Evolutionary conservation across 1,139 yeast species (phyloP), one percentile per base, ranked within the genome.

Genomic region (Meyerozyma sp.): DNA sequence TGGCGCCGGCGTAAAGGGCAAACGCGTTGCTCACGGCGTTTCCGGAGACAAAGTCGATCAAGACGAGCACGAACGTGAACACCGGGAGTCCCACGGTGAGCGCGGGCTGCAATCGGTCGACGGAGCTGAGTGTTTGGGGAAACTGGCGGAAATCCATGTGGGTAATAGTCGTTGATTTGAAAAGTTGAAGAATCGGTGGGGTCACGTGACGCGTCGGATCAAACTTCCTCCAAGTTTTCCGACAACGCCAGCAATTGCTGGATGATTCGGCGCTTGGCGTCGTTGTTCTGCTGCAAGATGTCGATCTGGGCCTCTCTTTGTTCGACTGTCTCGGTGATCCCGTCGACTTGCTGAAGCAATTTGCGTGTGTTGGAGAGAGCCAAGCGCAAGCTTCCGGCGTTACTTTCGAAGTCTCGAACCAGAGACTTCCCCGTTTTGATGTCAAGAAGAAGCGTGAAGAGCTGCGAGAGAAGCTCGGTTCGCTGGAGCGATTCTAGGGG

Each of bases 61-160:
- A 58, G 63, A 58, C 73, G 59, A 55, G 70, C 36, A 45, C 65
- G 21, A 64, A 70, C 56, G 77, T 62, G 62, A 87, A 87, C 23
- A 82, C 66, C 8, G 71, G 56, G 32, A 84, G 63, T 2, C 95
- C 94, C 4, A 79, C 74, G 1, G 90, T 75, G 40, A 86, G 63
- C 1, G 93, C 94, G 3, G 91, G 86, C 52, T 29, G 56, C 49
- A 34, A 14, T n/a, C 16, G 13, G 25, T 21, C 32, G 23, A 34
- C 37, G 10, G 20, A 14, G 14, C 34, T 6, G 20, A 30, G 9
- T 2, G 5, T 13, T 5, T 30, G 20, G 34, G 34, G 20, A 30
- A 30, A 8, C 14, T 30, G 34, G 16, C 20, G 34, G 16, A 30
- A 30, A 13, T 30, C 34, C 34, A 30, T 30, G 13, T 28, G 32